phyloP scores from a whole-genome alignment of 208 protist species.

The Endotrypanum monterogeii region DNA sequence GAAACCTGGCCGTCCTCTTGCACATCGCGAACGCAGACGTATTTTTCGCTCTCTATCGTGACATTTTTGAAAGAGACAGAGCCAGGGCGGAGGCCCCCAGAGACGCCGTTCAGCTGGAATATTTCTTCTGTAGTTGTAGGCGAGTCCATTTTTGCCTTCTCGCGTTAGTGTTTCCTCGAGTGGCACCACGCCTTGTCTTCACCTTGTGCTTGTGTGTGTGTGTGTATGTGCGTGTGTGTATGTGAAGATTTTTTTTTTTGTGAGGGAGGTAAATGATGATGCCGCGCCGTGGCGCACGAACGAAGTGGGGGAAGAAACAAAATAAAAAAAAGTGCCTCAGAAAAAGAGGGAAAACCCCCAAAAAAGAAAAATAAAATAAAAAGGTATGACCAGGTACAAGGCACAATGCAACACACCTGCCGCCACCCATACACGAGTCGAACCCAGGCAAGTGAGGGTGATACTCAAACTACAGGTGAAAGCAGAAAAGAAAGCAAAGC shows the following conservation, averaged over 20 bases:
- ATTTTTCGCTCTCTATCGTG: conserved; percentile 98
- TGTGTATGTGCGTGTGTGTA: conserved; percentile 4
- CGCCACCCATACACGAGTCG: not conserved
- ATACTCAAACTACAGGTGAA: too few relatives aligned
- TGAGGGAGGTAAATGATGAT: not conserved
- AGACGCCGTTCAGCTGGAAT: conserved; percentile 88
- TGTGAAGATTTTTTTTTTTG: not conserved
- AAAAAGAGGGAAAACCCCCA: too few relatives aligned
- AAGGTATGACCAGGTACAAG: too few relatives aligned
- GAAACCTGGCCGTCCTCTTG: conserved; percentile 80
- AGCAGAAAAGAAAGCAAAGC: not conserved
- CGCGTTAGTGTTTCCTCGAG: not conserved
- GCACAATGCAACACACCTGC: too few relatives aligned
- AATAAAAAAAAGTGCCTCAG: not conserved
- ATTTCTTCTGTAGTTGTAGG: conserved; percentile 59
- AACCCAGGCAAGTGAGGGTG: too few relatives aligned
- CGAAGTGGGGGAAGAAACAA: not conserved
- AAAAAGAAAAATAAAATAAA: too few relatives aligned
- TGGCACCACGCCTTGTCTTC: not conserved
- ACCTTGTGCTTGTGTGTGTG: not conserved
- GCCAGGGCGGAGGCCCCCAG: conserved; percentile 91
- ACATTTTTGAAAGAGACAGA: conserved; percentile 96
- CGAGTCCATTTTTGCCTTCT: conserved; percentile 42
- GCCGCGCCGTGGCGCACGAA: not conserved
- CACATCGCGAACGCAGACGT: conserved; percentile 97